Evolutionary conservation across 768 basidiomycete genomes (phyloP).

Genomic region (Pholiota conissans): DNA sequence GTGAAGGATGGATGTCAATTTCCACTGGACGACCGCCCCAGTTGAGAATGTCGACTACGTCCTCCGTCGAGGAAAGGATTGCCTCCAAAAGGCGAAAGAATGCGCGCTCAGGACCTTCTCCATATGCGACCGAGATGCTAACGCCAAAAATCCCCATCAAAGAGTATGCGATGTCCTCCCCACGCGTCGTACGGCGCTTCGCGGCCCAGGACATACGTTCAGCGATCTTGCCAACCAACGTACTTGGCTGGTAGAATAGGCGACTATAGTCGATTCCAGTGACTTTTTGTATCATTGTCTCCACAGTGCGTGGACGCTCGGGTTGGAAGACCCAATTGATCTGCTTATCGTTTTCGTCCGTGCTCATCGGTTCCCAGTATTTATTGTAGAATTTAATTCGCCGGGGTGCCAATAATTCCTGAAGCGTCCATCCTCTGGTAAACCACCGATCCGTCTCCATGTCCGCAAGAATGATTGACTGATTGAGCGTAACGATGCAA

Average conservation of each 20-base stretch:
- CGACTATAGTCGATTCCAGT: neutral
- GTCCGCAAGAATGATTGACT: neutral
- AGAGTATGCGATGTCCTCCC: conserved; percentile 4
- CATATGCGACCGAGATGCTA: conserved; percentile 1
- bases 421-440: conserved; percentile 4
- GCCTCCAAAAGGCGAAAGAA: neutral
- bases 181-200: neutral
- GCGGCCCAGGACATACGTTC: conserved; percentile 4
- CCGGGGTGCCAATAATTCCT: neutral
- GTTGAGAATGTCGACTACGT: neutral
- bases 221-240: neutral
- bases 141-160: conserved; percentile 5
- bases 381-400: conserved; percentile 1
- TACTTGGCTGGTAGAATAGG: neutral
- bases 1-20: neutral
- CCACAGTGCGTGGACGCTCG: neutral
- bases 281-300: neutral
- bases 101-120: neutral
- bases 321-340: neutral
- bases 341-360: conserved; percentile 1
- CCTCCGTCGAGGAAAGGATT: neutral
- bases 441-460: conserved; percentile 6
- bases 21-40: neutral
- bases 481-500: neutral
- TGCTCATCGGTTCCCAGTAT: neutral